phyloP scores from a whole-genome alignment of 495 filamentous ascomycete species.

The Diplogelasinospora grovesii region DNA sequence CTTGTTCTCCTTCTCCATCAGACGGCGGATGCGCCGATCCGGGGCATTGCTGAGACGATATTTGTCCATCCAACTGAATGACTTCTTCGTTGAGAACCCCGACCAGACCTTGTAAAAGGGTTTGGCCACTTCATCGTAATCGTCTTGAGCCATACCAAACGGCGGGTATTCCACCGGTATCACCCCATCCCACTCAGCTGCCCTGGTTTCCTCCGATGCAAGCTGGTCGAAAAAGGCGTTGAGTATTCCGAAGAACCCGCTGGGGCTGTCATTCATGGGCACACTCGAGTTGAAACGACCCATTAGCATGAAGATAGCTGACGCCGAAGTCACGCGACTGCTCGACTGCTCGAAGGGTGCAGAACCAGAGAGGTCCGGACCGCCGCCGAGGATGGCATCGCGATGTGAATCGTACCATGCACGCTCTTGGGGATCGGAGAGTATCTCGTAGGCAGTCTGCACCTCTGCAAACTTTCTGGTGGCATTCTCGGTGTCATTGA shows the following conservation, averaged over 20 bases:
- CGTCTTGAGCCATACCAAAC: constrained; percentile 66
- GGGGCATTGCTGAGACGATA: constrained; percentile 79
- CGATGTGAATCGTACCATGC: constrained; percentile 97
- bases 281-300: constrained; percentile 68
- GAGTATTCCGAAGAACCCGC: constrained; percentile 77
- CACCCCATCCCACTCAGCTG: constrained; percentile 59
- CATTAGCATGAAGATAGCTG: constrained; percentile 68
- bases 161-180: constrained; percentile 58
- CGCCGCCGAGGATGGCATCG: constrained; percentile 67
- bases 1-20: constrained; percentile 96
- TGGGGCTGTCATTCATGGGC: constrained; percentile 66
- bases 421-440: constrained; percentile 91
- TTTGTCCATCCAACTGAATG: constrained; percentile 81
- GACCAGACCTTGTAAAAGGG: constrained; percentile 80
- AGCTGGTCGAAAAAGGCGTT: constrained; percentile 69
- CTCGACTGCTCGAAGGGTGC: constrained; percentile 53
- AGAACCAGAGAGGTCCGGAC: constrained; percentile 39
- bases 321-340: constrained; percentile 63
- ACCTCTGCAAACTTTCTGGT: constrained; percentile 85
- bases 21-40: constrained; percentile 71
- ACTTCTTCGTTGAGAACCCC: constrained; percentile 75
- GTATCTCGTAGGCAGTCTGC: constrained; percentile 87
- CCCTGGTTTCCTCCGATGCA: constrained; percentile 71
- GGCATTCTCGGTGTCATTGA: constrained; percentile 72
- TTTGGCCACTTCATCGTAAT: constrained; percentile 63